These are phyloP conservation scores for Crithidia sp. DNA, from an alignment of 208 protist genomes.

Conservation along the genomic window DNA sequence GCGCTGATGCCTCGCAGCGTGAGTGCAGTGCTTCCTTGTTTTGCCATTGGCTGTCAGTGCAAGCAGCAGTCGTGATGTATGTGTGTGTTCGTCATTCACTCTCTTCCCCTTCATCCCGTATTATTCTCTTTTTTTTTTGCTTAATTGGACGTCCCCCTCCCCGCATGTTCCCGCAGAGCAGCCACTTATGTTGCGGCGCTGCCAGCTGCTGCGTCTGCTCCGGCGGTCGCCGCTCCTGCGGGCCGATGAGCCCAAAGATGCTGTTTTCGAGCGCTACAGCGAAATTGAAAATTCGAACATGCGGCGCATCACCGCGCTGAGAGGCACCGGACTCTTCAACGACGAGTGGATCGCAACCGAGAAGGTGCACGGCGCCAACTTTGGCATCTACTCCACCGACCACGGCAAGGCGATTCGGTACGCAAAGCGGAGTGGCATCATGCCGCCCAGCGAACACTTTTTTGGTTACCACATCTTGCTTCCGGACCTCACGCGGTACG, in stretches of 20 bases:
- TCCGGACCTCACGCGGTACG: constrained; percentile 64
- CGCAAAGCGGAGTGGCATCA: constrained; percentile 84
- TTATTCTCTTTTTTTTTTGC: not conserved
- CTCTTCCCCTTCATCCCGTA: not conserved
- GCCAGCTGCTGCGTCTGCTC: constrained; percentile 12
- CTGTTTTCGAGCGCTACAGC: constrained; percentile 79
- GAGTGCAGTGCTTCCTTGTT: no score
- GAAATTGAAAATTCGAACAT: constrained; percentile 86
- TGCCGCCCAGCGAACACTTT: constrained; percentile 81
- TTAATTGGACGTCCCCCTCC: no score
- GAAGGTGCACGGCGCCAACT: constrained; percentile 91
- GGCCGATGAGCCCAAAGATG: constrained; percentile 27
- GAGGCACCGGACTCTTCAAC: constrained; percentile 50
- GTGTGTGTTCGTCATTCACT: no score
- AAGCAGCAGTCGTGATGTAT: no score
- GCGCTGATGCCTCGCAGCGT: not conserved
- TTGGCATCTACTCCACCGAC: constrained; percentile 82
- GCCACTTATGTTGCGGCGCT: constrained; percentile 30
- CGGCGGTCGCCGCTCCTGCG: constrained; percentile 32
- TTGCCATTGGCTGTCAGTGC: no score
- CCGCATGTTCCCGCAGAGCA: not conserved
- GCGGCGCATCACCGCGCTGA: constrained; percentile 63
- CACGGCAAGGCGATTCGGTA: constrained; percentile 61
- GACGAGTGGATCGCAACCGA: constrained; percentile 91
- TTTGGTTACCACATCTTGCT: constrained; percentile 87